These are phyloP conservation scores for Talaromyces wortmannii DNA, from an alignment of 495 filamentous ascomycete genomes.

Conservation along the genomic window DNA sequence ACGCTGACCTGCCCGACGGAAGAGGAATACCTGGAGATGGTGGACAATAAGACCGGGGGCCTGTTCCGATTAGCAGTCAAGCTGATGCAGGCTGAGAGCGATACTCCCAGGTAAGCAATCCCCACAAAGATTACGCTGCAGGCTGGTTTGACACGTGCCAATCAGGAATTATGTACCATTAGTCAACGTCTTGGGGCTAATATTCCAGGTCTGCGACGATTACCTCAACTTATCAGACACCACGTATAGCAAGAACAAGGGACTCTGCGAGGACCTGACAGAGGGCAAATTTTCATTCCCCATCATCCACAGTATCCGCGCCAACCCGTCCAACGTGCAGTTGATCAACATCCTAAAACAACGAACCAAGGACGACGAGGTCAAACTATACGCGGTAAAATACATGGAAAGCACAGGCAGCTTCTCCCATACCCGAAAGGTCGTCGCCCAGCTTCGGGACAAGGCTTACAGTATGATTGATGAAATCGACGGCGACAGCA, in stretches of 20 bases:
- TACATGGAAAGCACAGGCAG: constrained; percentile 89
- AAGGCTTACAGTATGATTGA: constrained; percentile 63
- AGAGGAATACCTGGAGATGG: constrained; percentile 98
- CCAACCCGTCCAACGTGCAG: constrained; percentile 70
- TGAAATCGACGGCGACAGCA: constrained; percentile 47
- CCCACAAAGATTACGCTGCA: neutral
- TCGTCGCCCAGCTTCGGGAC: constrained; percentile 58
- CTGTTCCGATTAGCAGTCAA: constrained; percentile 92
- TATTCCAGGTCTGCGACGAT: constrained; percentile 97
- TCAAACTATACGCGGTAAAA: constrained; percentile 84
- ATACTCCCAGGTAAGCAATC: constrained; percentile 39
- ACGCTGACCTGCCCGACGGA: constrained; percentile 88
- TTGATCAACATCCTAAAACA: constrained; percentile 90
- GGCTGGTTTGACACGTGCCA: too few species aligned
- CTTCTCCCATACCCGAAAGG: constrained; percentile 75
- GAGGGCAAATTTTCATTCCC: constrained; percentile 98
- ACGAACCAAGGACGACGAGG: constrained; percentile 74
- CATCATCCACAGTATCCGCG: constrained; percentile 89
- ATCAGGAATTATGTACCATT: constrained; percentile 70
- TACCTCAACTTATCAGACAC: constrained; percentile 75
- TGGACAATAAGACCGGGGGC: constrained; percentile 94
- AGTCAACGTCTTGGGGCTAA: constrained; percentile 83
- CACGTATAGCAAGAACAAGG: constrained; percentile 82
- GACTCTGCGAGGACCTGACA: constrained; percentile 91
- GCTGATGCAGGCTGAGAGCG: constrained; percentile 89